phyloP scores from a whole-genome alignment of 208 protist species.

The Novymonas esmeraldas region DNA sequence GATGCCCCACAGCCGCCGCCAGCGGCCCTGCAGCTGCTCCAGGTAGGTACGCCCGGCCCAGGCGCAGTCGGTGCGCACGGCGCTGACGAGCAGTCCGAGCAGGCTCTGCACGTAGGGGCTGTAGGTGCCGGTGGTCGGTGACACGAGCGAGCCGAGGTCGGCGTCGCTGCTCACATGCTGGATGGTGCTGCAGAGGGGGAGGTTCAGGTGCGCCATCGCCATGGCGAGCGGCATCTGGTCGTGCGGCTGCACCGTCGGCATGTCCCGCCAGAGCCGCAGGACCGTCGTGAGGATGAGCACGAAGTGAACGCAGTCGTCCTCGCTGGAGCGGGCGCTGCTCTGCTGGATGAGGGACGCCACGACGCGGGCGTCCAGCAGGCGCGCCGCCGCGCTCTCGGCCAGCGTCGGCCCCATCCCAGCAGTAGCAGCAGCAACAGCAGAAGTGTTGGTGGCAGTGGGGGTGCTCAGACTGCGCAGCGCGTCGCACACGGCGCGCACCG shows the following conservation, averaged over 20 bases:
- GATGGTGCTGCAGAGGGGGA: conserved; percentile 52
- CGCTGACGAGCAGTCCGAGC: conserved; percentile 59
- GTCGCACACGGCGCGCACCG: conserved; percentile 29
- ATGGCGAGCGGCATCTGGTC: conserved; percentile 77
- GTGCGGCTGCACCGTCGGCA: conserved; percentile 51
- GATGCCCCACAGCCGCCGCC: conserved; percentile 42
- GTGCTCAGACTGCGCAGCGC: conserved; percentile 11
- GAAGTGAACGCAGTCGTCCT: conserved; percentile 44
- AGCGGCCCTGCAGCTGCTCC: conserved; percentile 44
- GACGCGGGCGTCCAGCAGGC: conserved; percentile 62
- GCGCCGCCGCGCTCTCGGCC: conserved; percentile 32
- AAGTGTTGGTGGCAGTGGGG: no score
- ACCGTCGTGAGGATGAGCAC: conserved; percentile 56
- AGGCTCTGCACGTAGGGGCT: conserved; percentile 67
- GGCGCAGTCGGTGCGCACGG: conserved; percentile 59
- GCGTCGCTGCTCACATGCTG: conserved; percentile 36
- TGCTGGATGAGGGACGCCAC: conserved; percentile 56
- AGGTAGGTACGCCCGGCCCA: conserved; percentile 56
- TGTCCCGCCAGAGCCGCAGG: conserved; percentile 66
- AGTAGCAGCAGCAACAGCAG: no score
- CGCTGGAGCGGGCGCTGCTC: conserved; percentile 25
- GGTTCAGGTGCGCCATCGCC: conserved; percentile 74
- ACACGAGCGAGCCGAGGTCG: conserved; percentile 36
- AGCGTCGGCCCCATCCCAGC: not conserved
- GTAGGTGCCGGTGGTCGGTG: conserved; percentile 55